Evolutionary conservation across 2,329 filamentous ascomycete species (phyloP).

Genomic region (Cercospora citrullina): DNA sequence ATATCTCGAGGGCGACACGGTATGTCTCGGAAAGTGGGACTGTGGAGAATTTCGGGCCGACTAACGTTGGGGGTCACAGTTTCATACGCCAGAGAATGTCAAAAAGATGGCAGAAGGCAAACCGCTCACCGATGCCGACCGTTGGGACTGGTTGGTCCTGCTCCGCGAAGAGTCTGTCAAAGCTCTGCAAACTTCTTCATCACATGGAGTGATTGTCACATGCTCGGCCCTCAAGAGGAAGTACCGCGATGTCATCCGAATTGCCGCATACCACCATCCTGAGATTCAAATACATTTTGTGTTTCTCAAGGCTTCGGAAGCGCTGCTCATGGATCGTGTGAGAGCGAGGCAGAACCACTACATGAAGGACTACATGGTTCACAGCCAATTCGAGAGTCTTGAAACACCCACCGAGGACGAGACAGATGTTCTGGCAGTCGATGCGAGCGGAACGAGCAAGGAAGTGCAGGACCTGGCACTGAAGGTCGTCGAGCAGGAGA

Average conservation of each 20-base stretch:
- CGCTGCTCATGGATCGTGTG: conserved; percentile 74
- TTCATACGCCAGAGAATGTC: conserved; percentile 53
- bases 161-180: conserved; percentile 49
- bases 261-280: conserved; percentile 50
- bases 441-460: conserved; percentile 45
- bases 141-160: conserved; percentile 87
- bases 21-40: conserved; percentile 34
- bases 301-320: conserved; percentile 78
- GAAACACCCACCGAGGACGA: conserved; percentile 70
- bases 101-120: conserved; percentile 86
- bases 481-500: conserved; percentile 42
- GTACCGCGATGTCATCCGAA: conserved; percentile 72
- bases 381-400: conserved; percentile 85
- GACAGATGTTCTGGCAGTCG: conserved; percentile 48
- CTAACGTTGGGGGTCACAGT: conserved; percentile 38
- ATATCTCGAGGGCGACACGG: conserved; percentile 55
- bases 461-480: conserved; percentile 46
- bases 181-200: conserved; percentile 31
- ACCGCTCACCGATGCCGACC: conserved; percentile 86
- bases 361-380: conserved; percentile 95
- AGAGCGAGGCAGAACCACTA: conserved; percentile 77
- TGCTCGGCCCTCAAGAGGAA: conserved; percentile 96
- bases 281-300: conserved; percentile 74
- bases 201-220: conserved; percentile 78
- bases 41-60: conserved; percentile 6